A percentile compares a stretch with the other conserved stretches of the same genome.
Evolutionary conservation across 768 basidiomycete species (phyloP).

Genomic region (Tubosaeta sp.): DNA sequence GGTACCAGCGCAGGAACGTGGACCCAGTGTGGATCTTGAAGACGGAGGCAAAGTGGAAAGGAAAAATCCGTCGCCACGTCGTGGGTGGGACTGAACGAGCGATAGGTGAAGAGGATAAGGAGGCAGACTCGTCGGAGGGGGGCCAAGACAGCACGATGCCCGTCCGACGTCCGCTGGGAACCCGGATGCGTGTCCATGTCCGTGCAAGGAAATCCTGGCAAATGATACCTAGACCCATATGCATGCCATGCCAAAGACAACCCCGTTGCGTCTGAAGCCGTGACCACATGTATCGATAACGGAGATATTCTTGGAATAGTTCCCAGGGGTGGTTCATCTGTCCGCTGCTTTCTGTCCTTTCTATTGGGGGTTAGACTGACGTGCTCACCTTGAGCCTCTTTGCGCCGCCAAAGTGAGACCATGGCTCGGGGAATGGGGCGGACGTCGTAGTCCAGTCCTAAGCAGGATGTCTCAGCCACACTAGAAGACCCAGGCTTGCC

Average conservation of each 20-base stretch:
- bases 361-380: conserved; percentile 3
- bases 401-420: neutral
- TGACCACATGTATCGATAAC: conserved; percentile 16
- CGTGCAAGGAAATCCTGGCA: conserved; percentile 13
- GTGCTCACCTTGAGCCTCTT: neutral
- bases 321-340: neutral
- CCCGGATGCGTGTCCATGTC: neutral
- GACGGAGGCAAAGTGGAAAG: neutral
- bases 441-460: neutral
- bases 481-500: no score
- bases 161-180: neutral
- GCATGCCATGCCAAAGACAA: conserved; percentile 15
- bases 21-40: conserved; percentile 2
- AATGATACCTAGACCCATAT: neutral
- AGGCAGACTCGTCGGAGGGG: conserved; percentile 1
- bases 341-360: neutral
- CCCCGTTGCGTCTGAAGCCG: neutral
- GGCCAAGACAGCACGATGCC: neutral
- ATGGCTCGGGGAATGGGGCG: neutral
- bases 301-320: conserved; percentile 17
- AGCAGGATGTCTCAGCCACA: neutral
- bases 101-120: neutral
- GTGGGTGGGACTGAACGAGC: neutral
- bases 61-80: neutral
- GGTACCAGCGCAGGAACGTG: neutral